Evolutionary conservation across 345 rosid genomes (phyloP).

Genomic region (Triadica sebifera): DNA sequence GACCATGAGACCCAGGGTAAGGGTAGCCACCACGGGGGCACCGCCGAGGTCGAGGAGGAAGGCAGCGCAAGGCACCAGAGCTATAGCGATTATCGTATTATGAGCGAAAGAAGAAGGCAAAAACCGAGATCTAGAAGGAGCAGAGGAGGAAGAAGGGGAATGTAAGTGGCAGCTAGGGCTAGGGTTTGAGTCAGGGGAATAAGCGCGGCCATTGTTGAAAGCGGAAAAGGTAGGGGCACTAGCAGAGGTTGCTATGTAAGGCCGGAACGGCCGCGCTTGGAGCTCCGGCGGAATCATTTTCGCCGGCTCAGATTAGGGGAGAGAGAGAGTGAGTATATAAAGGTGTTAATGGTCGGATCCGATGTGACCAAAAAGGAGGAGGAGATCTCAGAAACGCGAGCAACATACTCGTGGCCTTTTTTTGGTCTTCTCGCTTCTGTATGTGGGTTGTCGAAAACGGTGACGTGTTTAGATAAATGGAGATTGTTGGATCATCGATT

Average conservation of each 20-base stretch:
- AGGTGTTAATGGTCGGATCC: background rate
- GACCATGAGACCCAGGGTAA: constrained; percentile 82
- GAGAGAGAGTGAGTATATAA: too few relatives aligned
- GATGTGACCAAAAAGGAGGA: background rate
- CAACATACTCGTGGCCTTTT: too few relatives aligned
- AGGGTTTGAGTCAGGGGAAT: constrained; percentile 45
- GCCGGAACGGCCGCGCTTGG: constrained; percentile 80
- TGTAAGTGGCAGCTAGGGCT: constrained; percentile 34
- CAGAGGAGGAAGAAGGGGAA: constrained; percentile 20
- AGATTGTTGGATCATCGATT: constrained; percentile 26
- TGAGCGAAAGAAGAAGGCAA: constrained; percentile 77
- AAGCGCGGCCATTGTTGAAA: constrained; percentile 33
- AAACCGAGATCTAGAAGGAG: constrained; percentile 50
- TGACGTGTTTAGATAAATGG: constrained; percentile 29
- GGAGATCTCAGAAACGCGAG: background rate
- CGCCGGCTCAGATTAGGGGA: constrained; percentile 21
- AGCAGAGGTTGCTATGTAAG: constrained; percentile 47
- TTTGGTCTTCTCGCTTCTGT: too few relatives aligned
- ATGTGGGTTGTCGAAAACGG: constrained; percentile 4
- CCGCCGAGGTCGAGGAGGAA: constrained; percentile 99
- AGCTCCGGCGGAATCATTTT: constrained; percentile 93
- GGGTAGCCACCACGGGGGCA: constrained; percentile 65
- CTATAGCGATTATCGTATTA: constrained; percentile 71
- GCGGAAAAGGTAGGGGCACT: constrained; percentile 45
- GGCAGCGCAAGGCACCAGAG: constrained; percentile 81